These are phyloP conservation scores for Podospora pseudocomata DNA, from an alignment of 495 filamentous ascomycete species.

Conservation along the genomic window DNA sequence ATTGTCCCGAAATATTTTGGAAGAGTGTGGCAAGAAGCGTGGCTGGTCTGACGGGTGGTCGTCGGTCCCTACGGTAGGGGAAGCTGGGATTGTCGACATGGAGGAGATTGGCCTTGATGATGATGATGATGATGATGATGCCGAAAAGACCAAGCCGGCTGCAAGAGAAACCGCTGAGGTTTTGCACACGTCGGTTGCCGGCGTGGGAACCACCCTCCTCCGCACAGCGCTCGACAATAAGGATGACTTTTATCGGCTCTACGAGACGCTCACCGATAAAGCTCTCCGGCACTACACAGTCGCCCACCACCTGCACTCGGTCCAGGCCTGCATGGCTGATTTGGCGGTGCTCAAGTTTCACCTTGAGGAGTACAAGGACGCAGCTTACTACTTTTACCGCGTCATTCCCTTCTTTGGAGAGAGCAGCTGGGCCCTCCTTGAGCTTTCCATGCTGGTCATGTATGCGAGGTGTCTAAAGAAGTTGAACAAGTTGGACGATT, in stretches of 20 bases:
- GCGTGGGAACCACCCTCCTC: constrained; percentile 51
- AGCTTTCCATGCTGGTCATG: constrained; percentile 78
- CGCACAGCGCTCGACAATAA: constrained; percentile 47
- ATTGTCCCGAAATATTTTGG: constrained; percentile 74
- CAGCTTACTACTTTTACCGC: constrained; percentile 75
- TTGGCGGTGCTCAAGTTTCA: constrained; percentile 79
- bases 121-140: constrained; percentile 19
- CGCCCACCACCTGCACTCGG: constrained; percentile 70
- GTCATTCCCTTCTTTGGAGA: constrained; percentile 79
- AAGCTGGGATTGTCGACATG: constrained; percentile 48
- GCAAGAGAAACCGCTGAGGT: constrained; percentile 23
- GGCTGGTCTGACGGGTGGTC: constrained; percentile 80
- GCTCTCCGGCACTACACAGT: constrained; percentile 70
- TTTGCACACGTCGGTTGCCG: constrained; percentile 32
- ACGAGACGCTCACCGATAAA: constrained; percentile 67
- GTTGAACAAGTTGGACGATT: constrained; percentile 72
- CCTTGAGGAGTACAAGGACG: constrained; percentile 65
- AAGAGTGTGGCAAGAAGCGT: constrained; percentile 64
- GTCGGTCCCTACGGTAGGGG: constrained; percentile 55
- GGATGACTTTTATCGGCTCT: constrained; percentile 57
- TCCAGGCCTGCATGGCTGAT: constrained; percentile 75
- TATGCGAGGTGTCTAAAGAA: constrained; percentile 80
- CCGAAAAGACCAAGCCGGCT: constrained; percentile 18
- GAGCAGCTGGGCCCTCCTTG: constrained; percentile 73
- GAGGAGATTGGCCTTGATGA: constrained; percentile 53